Conservation (phyloP, 805 yeast genomes). For the Wickerhamomyces xylosicus region DNA sequence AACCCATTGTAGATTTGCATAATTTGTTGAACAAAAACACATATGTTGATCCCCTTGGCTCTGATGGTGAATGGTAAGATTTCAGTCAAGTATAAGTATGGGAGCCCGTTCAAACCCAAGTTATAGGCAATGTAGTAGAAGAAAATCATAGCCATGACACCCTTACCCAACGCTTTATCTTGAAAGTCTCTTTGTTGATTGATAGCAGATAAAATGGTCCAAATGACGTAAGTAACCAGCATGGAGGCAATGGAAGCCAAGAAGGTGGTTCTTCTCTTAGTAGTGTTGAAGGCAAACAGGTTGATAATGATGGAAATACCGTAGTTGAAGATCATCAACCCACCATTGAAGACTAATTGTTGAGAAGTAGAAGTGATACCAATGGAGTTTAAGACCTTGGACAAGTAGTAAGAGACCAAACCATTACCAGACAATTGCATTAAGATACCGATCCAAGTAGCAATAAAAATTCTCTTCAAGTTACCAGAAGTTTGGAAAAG, state of each 20-base stretch:
- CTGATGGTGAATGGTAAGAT: constrained; percentile 23
- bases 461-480: constrained; percentile 31
- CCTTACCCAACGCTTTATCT: constrained; percentile 31
- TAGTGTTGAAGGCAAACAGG: constrained; percentile 18
- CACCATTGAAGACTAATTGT: constrained; percentile 41
- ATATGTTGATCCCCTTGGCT: constrained; percentile 21
- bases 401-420: constrained; percentile 39
- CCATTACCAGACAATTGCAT: constrained; percentile 44
- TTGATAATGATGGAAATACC: constrained; percentile 23
- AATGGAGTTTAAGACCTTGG: constrained; percentile 38
- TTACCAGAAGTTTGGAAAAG: constrained; percentile 28
- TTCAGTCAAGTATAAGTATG: constrained; percentile 36
- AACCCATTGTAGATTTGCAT: constrained; percentile 23
- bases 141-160: constrained; percentile 42
- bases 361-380: constrained; percentile 37
- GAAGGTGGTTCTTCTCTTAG: constrained; percentile 29
- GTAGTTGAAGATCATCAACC: constrained; percentile 37
- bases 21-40: constrained; percentile 15
- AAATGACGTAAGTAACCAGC: constrained; percentile 28
- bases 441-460: constrained; percentile 23
- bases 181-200: constrained; percentile 31
- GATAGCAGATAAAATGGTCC: constrained; percentile 37
- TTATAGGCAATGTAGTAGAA: constrained; percentile 32
- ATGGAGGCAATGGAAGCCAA: constrained; percentile 26
- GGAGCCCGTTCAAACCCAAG: constrained; percentile 34